phyloP scores from a whole-genome alignment of 768 basidiomycete genomes.

The Pleurotus djamor region DNA sequence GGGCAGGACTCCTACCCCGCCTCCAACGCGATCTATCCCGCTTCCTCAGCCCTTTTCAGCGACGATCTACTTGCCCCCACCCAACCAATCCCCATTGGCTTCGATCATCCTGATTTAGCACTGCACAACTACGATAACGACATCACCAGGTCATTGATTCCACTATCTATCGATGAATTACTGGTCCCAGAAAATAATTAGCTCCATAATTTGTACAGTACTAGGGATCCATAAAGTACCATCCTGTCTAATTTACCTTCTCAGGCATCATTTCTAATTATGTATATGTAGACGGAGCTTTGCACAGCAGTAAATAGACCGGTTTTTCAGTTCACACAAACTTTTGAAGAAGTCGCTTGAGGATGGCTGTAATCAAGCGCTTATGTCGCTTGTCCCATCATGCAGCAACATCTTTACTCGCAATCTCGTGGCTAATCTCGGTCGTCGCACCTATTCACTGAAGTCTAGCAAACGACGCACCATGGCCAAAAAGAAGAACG shows the following conservation, averaged over 20 bases:
- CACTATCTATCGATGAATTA: background rate
- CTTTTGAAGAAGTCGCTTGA: background rate
- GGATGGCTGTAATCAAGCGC: background rate
- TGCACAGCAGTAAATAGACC: background rate
- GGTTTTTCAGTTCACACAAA: background rate
- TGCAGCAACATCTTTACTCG: background rate
- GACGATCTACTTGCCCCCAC: too few species aligned
- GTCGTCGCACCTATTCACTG: background rate
- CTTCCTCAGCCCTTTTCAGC: too few species aligned
- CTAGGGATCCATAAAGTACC: background rate
- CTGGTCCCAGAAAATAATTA: background rate
- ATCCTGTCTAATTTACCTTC: background rate
- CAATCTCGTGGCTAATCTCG: background rate
- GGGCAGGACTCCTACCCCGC: background rate
- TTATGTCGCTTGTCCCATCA: background rate
- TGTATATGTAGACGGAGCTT: background rate
- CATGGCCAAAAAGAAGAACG: constrained; percentile 38
- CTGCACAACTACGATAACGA: background rate
- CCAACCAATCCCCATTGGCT: background rate
- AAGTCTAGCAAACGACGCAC: constrained; percentile 3
- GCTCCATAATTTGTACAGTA: background rate
- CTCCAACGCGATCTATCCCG: background rate
- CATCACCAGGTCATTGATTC: background rate
- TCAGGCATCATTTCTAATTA: background rate
- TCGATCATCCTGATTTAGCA: background rate